A percentile compares a stretch with the other conserved stretches of the same genome.
These are phyloP conservation scores for Monilinia vaccinii-corymbosi DNA, from an alignment of 2,329 filamentous ascomycete genomes.

Conservation along the genomic window DNA sequence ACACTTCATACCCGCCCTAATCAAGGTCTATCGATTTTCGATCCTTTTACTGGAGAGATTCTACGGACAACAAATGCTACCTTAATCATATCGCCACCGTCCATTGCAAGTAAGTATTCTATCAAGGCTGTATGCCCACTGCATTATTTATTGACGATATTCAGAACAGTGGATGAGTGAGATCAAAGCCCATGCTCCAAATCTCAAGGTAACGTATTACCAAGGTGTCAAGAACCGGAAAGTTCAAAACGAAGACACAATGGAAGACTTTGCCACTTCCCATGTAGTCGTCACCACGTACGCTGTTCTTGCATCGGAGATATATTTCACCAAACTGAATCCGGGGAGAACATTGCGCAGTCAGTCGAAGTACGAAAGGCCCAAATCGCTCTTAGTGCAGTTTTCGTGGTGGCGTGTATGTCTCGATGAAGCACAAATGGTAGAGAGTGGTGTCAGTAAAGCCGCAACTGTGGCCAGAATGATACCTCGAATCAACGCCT, in stretches of 20 bases:
- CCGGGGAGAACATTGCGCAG: conserved; percentile 59
- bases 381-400: conserved; percentile 67
- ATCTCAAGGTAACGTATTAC: conserved; percentile 47
- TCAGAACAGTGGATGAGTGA: conserved; percentile 54
- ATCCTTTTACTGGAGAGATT: conserved; percentile 34
- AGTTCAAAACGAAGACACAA: conserved; percentile 29
- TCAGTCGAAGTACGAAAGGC: conserved; percentile 54
- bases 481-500: conserved; percentile 77
- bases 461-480: conserved; percentile 71
- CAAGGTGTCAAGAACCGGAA: conserved; percentile 36
- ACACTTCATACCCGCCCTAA: conserved; percentile 45
- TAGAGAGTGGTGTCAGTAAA: conserved; percentile 78
- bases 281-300: conserved; percentile 59
- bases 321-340: conserved; percentile 64
- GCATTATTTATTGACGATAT: neutral
- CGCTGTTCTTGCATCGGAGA: conserved; percentile 64
- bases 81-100: conserved; percentile 50
- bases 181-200: conserved; percentile 48
- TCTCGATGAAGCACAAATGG: conserved; percentile 79
- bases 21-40: conserved; percentile 18
- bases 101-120: conserved; percentile 31
- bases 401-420: conserved; percentile 80
- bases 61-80: conserved; percentile 46
- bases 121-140: neutral
- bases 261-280: conserved; percentile 38